These are phyloP conservation scores for Dendrobium chrysotoxum DNA, from an alignment of 106 monocot genomes.

Conservation along the genomic window DNA sequence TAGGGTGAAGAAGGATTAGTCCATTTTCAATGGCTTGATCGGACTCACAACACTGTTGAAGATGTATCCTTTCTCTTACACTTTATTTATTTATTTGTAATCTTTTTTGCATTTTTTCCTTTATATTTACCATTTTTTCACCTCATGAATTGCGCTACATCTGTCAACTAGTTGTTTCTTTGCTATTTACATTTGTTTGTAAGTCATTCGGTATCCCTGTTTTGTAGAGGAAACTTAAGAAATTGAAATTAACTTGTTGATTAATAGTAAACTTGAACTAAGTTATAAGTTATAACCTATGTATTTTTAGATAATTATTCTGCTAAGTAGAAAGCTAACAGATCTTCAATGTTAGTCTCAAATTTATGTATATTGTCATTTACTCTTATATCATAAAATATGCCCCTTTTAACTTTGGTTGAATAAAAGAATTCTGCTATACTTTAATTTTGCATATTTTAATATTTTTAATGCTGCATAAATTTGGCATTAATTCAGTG, in stretches of 20 bases:
- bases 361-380: not conserved
- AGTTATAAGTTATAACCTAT: no score
- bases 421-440: not conserved
- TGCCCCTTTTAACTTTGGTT: not conserved
- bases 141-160: not conserved
- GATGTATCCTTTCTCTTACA: constrained; percentile 52
- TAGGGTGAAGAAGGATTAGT: constrained; percentile 95
- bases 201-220: not conserved
- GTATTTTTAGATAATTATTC: not conserved
- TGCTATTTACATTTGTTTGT: not conserved
- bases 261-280: not conserved
- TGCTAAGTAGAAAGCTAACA: not conserved
- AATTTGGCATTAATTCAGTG: not conserved
- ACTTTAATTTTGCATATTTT: not conserved
- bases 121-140: not conserved
- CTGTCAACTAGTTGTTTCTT: not conserved
- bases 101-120: not conserved
- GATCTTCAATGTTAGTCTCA: not conserved
- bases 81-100: not conserved
- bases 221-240: not conserved
- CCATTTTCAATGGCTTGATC: constrained; percentile 97
- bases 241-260: not conserved
- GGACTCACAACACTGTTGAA: constrained; percentile 49
- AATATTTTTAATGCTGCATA: not conserved
- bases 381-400: not conserved